These are phyloP conservation scores for Populus simonii DNA, from an alignment of 345 rosid species.

Conservation along the genomic window DNA sequence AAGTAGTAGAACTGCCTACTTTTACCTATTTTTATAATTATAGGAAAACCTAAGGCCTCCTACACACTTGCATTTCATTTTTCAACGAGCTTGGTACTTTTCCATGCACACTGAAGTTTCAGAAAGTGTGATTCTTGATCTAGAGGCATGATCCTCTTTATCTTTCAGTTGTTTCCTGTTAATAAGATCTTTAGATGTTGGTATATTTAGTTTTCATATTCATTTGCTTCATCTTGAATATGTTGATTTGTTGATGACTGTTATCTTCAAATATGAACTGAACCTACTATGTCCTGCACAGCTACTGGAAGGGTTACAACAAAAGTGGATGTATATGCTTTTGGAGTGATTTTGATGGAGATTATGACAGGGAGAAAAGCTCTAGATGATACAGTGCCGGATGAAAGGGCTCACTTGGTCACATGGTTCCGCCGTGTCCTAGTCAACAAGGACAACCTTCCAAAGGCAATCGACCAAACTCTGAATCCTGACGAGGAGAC, in stretches of 20 bases:
- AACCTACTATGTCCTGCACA: constrained; percentile 21
- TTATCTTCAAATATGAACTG: neutral
- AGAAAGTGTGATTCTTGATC: neutral
- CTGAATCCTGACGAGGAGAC: constrained; percentile 62
- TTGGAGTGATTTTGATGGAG: constrained; percentile 90
- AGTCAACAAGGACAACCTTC: constrained; percentile 61
- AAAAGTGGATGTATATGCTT: constrained; percentile 82
- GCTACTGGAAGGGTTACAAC: constrained; percentile 94
- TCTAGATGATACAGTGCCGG: constrained; percentile 62
- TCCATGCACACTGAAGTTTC: neutral
- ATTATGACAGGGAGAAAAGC: constrained; percentile 83
- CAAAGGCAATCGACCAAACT: constrained; percentile 54
- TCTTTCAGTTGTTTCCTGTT: neutral
- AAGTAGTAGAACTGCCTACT: neutral
- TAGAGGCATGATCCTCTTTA: neutral
- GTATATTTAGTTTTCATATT: neutral
- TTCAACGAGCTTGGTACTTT: neutral
- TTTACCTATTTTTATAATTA: neutral
- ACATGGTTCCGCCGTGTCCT: constrained; percentile 75
- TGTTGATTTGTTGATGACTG: no score
- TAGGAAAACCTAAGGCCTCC: neutral
- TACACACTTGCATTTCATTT: neutral
- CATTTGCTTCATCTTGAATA: neutral
- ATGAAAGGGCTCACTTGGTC: constrained; percentile 70
- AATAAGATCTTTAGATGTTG: neutral